A percentile compares a stretch with the other conserved stretches of the same genome.
phyloP scores from a whole-genome alignment of 805 yeast species.

The Candida caryicola region DNA sequence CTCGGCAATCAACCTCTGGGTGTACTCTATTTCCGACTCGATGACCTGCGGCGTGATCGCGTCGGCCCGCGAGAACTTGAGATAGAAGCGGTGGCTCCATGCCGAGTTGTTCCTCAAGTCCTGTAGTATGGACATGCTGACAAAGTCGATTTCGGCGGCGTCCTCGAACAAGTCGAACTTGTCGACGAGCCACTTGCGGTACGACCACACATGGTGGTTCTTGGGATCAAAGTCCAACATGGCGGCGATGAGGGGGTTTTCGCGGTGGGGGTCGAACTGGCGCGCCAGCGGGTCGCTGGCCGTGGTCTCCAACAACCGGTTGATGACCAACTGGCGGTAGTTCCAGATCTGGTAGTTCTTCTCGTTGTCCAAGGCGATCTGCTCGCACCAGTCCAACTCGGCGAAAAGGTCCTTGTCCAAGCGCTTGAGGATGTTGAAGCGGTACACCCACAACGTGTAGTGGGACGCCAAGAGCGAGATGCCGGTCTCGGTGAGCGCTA shows the following conservation, averaged over 20 bases:
- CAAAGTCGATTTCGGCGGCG: slow-evolving; percentile 50
- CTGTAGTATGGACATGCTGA: slow-evolving; percentile 43
- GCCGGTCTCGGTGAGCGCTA: slow-evolving; percentile 60
- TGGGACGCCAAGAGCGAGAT: slow-evolving; percentile 80
- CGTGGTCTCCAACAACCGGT: slow-evolving; percentile 22
- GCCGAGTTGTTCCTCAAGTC: slow-evolving; percentile 91
- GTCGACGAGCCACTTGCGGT: slow-evolving; percentile 77
- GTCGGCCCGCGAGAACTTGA: slow-evolving; percentile 31
- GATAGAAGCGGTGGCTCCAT: slow-evolving; percentile 82
- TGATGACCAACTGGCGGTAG: slow-evolving; percentile 69
- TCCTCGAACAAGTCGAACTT: slow-evolving; percentile 47
- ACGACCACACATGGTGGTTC: slow-evolving; percentile 96
- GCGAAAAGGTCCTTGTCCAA: slow-evolving; percentile 38
- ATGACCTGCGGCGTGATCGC: slow-evolving; percentile 18
- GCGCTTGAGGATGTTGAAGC: slow-evolving; percentile 49
- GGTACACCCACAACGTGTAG: slow-evolving; percentile 83
- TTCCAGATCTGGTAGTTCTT: slow-evolving; percentile 98
- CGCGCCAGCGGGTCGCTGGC: slow-evolving; percentile 12
- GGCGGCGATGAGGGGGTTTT: slow-evolving; percentile 58
- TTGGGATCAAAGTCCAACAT: slow-evolving; percentile 80
- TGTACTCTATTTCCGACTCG: slow-evolving; percentile 52
- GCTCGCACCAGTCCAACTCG: slow-evolving; percentile 80
- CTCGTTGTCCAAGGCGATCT: slow-evolving; percentile 68
- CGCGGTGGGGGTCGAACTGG: slow-evolving; percentile 47
- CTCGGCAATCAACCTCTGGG: slow-evolving; percentile 44